These are phyloP conservation scores for Salvia splendens DNA, from an alignment of 257 asterid genomes.

Conservation along the genomic window DNA sequence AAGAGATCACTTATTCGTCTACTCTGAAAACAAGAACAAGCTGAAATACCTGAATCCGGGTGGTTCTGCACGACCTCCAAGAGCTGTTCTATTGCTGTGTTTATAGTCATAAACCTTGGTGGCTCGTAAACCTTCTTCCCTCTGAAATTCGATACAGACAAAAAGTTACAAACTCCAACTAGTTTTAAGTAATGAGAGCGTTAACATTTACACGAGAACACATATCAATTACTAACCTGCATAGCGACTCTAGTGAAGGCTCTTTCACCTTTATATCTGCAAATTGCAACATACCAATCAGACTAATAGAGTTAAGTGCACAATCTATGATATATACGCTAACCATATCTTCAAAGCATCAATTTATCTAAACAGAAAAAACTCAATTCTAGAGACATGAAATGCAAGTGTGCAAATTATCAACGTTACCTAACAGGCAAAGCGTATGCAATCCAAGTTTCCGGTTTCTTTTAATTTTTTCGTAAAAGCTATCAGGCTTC, in stretches of 20 bases:
- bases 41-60: conserved; percentile 52
- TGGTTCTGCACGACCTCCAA: conserved; percentile 71
- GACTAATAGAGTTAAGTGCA: conserved; percentile 1
- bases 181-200: background rate
- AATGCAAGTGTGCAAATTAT: background rate
- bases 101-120: conserved; percentile 81
- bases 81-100: conserved; percentile 88
- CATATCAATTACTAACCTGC: conserved; percentile 60
- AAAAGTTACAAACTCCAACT: conserved; percentile 17
- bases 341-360: background rate
- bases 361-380: conserved; percentile 9
- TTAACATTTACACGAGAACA: background rate
- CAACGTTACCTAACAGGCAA: conserved; percentile 72
- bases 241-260: conserved; percentile 80
- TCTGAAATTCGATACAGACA: conserved; percentile 40
- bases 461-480: conserved; percentile 66
- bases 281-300: conserved; percentile 25
- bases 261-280: conserved; percentile 90
- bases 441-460: conserved; percentile 71
- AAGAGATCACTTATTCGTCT: background rate
- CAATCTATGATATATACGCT: background rate
- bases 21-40: background rate
- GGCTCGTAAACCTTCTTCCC: conserved; percentile 88
- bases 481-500: conserved; percentile 96
- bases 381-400: background rate